A percentile compares a stretch with the other conserved stretches of the same genome.
Conservation (phyloP, 345 rosid species). For the Linum trigynum region DNA sequence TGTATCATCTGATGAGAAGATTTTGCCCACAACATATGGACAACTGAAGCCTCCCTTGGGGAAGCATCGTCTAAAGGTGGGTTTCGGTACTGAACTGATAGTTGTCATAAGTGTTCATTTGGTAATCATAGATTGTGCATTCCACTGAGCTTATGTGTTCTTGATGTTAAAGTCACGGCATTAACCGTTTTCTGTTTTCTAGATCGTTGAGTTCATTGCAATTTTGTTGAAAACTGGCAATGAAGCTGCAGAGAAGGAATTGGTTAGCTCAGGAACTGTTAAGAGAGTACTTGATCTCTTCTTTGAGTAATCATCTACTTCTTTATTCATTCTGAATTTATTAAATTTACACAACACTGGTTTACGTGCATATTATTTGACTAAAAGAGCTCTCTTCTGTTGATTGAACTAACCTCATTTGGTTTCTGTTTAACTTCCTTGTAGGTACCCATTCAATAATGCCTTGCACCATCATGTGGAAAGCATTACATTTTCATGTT, state of each 20-base stretch:
- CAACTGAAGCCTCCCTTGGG: conserved; percentile 96
- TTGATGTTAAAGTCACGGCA: background rate
- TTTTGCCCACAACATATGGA: conserved; percentile 91
- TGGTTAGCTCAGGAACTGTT: conserved; percentile 71
- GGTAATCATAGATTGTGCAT: background rate
- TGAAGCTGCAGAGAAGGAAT: conserved; percentile 76
- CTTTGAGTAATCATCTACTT: conserved; percentile 4
- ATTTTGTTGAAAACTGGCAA: conserved; percentile 69
- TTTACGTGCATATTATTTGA: background rate
- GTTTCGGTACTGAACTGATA: conserved; percentile 3
- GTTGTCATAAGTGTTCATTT: conserved; percentile 1
- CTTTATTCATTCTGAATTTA: conserved; percentile 9
- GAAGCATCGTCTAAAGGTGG: conserved; percentile 91
- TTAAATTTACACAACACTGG: background rate
- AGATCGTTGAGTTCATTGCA: conserved; percentile 97
- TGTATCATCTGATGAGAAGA: conserved; percentile 63
- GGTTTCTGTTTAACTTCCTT: conserved; percentile 18
- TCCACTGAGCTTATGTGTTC: background rate
- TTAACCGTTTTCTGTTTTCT: conserved; percentile 15
- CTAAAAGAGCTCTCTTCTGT: conserved; percentile 1
- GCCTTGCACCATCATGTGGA: conserved; percentile 96
- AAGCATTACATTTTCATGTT: conserved; percentile 70
- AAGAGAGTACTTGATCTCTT: conserved; percentile 48
- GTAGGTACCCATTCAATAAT: conserved; percentile 93
- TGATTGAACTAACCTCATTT: background rate